phyloP scores from a whole-genome alignment of 1,284 basidiomycete species.

The Microbotryum silenes-acaulis region DNA sequence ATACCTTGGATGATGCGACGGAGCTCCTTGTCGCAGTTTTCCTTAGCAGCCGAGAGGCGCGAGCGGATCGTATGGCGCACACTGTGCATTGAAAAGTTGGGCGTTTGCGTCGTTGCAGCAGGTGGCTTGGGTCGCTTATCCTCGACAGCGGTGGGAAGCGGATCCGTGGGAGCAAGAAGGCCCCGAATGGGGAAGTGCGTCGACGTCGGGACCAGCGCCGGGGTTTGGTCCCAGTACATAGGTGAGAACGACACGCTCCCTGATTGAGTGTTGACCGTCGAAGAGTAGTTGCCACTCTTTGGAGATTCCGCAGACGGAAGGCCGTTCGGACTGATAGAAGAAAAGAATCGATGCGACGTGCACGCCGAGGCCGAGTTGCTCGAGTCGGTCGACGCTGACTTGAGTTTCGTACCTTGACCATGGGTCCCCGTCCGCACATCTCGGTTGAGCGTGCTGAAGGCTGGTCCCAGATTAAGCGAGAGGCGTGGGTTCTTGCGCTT shows the following conservation, averaged over 20 bases:
- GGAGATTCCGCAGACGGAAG: conserved; percentile 1
- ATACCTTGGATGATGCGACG: conserved; percentile 85
- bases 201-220: conserved; percentile 30
- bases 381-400: background rate
- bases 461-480: conserved; percentile 33
- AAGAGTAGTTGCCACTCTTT: conserved; percentile 7
- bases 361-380: background rate
- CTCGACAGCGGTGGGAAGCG: background rate
- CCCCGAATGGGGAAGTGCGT: conserved; percentile 14
- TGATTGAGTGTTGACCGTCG: conserved; percentile 1
- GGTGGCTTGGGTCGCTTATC: conserved; percentile 1
- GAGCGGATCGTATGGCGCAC: conserved; percentile 88
- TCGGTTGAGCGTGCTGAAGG: conserved; percentile 19
- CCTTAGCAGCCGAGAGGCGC: conserved; percentile 86
- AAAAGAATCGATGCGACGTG: background rate
- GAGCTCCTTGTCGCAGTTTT: conserved; percentile 90
- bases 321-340: background rate
- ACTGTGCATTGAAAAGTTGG: conserved; percentile 49
- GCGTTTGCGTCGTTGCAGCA: conserved; percentile 2
- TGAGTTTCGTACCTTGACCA: background rate
- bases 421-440: too few relatives aligned
- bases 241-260: conserved; percentile 14
- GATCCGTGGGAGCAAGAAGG: background rate
- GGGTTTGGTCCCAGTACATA: conserved; percentile 33
- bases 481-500: conserved; percentile 33